Percentiles rank a stretch among this genome's conserved stretches.
These are phyloP conservation scores for Cladosporium sp. DNA, from an alignment of 2,329 filamentous ascomycete species.

Conservation along the genomic window DNA sequence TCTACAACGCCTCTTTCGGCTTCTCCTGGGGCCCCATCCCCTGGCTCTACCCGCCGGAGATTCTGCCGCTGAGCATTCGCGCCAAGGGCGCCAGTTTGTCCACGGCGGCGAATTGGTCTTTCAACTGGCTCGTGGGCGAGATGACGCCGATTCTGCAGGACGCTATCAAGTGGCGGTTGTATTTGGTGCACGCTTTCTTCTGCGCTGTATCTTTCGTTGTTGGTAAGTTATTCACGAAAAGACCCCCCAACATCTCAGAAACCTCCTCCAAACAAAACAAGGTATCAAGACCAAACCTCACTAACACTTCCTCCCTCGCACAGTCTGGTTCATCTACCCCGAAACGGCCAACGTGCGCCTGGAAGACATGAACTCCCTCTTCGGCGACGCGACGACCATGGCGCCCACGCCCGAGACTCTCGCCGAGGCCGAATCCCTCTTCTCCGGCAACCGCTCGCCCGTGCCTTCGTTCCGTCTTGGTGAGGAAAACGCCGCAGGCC, in stretches of 20 bases:
- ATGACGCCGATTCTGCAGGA: slow-evolving; percentile 92
- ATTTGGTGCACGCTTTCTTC: slow-evolving; percentile 94
- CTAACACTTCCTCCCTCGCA: neutral
- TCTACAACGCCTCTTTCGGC: slow-evolving; percentile 96
- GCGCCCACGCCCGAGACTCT: slow-evolving; percentile 74
- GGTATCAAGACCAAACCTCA: too few species aligned
- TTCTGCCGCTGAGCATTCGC: slow-evolving; percentile 90
- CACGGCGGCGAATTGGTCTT: slow-evolving; percentile 96
- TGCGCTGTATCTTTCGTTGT: slow-evolving; percentile 93
- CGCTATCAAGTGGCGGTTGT: slow-evolving; percentile 87
- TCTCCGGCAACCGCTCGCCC: slow-evolving; percentile 69
- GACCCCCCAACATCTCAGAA: neutral
- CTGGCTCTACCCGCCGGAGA: slow-evolving; percentile 98
- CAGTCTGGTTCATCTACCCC: slow-evolving; percentile 96
- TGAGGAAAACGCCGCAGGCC: too few species aligned
- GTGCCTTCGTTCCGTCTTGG: slow-evolving; percentile 69
- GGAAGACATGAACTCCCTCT: slow-evolving; percentile 94
- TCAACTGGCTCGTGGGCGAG: slow-evolving; percentile 95
- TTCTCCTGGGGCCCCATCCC: slow-evolving; percentile 98
- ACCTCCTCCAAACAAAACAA: slow-evolving; percentile 12
- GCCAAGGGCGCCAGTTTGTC: slow-evolving; percentile 96
- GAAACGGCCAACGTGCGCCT: slow-evolving; percentile 93
- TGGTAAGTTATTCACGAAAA: slow-evolving; percentile 63
- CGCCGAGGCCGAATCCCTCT: slow-evolving; percentile 77
- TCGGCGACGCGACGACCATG: slow-evolving; percentile 85